phyloP scores from a whole-genome alignment of 192 early-diverging fungal genomes.

The Chytriomyces sp. region DNA sequence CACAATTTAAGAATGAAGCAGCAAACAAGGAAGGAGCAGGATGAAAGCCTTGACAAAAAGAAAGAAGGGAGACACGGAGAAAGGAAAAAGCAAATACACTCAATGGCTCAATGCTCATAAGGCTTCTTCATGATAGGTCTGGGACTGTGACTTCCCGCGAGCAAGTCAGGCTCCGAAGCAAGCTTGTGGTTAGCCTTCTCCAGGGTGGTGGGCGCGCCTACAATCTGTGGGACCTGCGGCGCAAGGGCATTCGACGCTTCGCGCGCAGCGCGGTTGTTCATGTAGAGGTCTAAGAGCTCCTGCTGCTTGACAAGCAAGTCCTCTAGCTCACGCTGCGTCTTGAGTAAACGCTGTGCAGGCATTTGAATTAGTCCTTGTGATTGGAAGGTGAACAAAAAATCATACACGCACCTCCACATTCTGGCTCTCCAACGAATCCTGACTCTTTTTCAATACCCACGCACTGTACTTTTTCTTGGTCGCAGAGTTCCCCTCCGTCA shows the following conservation, averaged over 20 bases:
- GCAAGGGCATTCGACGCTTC: neutral
- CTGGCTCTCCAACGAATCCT: neutral
- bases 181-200: neutral
- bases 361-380: neutral
- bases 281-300: conserved; percentile 21
- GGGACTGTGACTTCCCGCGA: conserved; percentile 35
- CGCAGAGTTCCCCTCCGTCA: neutral
- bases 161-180: conserved; percentile 12
- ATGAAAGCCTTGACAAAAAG: too few relatives aligned
- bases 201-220: neutral
- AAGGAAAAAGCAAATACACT: too few relatives aligned
- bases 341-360: conserved; percentile 13
- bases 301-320: conserved; percentile 26
- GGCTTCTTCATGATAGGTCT: conserved; percentile 29
- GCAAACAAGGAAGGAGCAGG: too few relatives aligned
- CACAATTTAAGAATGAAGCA: too few relatives aligned
- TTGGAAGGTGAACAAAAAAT: neutral
- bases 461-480: neutral
- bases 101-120: neutral
- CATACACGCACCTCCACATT: neutral
- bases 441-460: conserved; percentile 14
- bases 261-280: neutral
- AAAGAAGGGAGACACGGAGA: too few relatives aligned
- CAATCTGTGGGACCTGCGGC: neutral
- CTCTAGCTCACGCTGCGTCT: conserved; percentile 32